Evolutionary conservation across 768 basidiomycete genomes (phyloP).

Genomic region (Suillus americanus): DNA sequence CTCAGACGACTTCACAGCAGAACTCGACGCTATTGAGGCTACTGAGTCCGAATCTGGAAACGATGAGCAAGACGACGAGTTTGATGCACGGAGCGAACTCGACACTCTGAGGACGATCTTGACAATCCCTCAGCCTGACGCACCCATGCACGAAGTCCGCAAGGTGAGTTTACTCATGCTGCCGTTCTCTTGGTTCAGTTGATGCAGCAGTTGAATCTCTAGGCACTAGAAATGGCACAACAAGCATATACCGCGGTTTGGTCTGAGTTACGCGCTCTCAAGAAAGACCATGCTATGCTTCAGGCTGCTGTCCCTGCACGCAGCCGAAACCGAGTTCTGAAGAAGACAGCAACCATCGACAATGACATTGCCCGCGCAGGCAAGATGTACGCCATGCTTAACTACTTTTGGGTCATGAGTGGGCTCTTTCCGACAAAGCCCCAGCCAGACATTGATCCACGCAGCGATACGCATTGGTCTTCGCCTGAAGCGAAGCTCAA

Average conservation of each 20-base stretch:
- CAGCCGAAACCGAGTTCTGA: no score
- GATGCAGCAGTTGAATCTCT: not conserved
- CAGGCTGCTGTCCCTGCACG: constrained; percentile 3
- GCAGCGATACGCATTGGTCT: no score
- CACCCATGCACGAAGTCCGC: not conserved
- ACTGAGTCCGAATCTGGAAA: not conserved
- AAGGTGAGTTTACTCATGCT: constrained; percentile 5
- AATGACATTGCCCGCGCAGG: no score
- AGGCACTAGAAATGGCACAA: constrained; percentile 1
- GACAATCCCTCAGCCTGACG: not conserved
- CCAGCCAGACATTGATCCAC: no score
- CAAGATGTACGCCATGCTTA: no score
- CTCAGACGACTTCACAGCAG: not conserved
- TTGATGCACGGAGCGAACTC: not conserved
- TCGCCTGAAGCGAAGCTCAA: no score
- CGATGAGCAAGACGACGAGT: not conserved
- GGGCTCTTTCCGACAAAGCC: no score
- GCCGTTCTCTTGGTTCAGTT: not conserved
- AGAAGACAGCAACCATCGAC: no score
- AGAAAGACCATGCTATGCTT: not conserved
- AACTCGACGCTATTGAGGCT: not conserved
- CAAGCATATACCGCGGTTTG: not conserved
- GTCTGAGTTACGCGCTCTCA: not conserved
- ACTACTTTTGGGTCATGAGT: no score
- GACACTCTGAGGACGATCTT: not conserved